Evolutionary conservation across 2,329 filamentous ascomycete species (phyloP), one percentile per base, ranked within the genome.

Genomic region (Dryadomyces quercus-mongolicae): DNA sequence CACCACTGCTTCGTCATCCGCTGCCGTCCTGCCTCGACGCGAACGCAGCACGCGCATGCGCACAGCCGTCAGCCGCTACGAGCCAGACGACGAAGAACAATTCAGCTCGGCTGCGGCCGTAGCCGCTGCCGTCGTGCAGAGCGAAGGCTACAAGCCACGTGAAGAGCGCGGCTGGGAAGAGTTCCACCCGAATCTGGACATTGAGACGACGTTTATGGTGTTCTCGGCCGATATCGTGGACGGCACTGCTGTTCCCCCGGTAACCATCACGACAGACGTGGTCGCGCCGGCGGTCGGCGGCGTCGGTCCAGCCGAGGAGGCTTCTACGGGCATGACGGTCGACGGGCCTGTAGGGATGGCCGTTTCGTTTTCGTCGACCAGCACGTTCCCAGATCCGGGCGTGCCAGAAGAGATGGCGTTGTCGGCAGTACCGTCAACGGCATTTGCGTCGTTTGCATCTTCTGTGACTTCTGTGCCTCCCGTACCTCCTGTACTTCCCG

Each of bases 121-220:
- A 22, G 88, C 91, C 51, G 90, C 89, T 6, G 86, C 87, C 4
- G 86, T 93, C 56, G 88, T 89, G 61, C 90, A 95, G 65, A 91
- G 84, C 63, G 93, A 97, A 72, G 91, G 92, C 51, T 97, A 97
- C 71, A 98, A 98, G 67, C 93, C 93, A 36, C 80, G 93, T 64
- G 93, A 98, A 70, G 93, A 98, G 72, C 84, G 92, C 58, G 88
- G 89, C 52, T 98, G 92, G 90, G 91, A 96, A 64, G 93, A 98
- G 67, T 97, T 97, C 60, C 93, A 98, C 68, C 90, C 89, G 0
- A 88, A 96, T 63, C 80, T 98, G 52, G 91, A 97, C 70, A 90
- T 96, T 50, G 89, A 95, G 55, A 78, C 78, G 13, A 81, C 80
- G 4, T 85, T 96, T 59, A 81, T 85, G 60, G 75, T 95, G 2